Base-by-base conservation (phyloP, 306 rosid species). In the Myrica gale region DNA sequence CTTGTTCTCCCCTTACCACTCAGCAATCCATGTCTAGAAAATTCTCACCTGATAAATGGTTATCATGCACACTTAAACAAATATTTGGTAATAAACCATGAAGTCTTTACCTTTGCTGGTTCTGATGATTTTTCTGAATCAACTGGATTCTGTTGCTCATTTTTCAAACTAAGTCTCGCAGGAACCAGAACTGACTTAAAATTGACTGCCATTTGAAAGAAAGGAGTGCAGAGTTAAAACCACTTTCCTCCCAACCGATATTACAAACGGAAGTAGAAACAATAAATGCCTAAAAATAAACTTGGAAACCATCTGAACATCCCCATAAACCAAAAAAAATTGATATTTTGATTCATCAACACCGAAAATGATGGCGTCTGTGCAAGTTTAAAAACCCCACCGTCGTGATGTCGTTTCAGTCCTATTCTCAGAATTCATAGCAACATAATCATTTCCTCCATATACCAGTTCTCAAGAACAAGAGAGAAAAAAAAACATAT, bases 131-230 rank as follows among this genome's bases (percentile, higher is more conserved):
- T 39, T 43, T 61, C 67, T 1, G 84, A 50, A 54, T 79, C 84
- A 68, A 69, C 82, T 0, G 70, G 52, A 81, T 68, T 76, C 48
- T 66, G 21, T 45, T 81, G 75, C 74, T 78, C 85, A 51, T 72
- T 80, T 20, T 87, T 82, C 41, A 75, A 74, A 80, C 83, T 87
- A 17, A 85, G 75, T 58, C 81, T 80, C 69, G 69, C 85, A 20
- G 65, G 52, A 61, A 80, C 46, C 39, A 75, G 74, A 26, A 69
- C 78, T 12, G 85, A 55, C 78, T 82, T 87, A 39, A 79, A 80
- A 12, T 77, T 82, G 4, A 52, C 88, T 87, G 78, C 9, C 48
- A 77, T 68, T 71, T 44, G 52, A n/a, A 17, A 48, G 20, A 72
- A 20, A 62, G 19, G 76, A 83, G 39, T 44, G 10, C 5, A 32